Base-by-base conservation (phyloP, 129 eudicot genomes). In the Artemisia tridentata region DNA sequence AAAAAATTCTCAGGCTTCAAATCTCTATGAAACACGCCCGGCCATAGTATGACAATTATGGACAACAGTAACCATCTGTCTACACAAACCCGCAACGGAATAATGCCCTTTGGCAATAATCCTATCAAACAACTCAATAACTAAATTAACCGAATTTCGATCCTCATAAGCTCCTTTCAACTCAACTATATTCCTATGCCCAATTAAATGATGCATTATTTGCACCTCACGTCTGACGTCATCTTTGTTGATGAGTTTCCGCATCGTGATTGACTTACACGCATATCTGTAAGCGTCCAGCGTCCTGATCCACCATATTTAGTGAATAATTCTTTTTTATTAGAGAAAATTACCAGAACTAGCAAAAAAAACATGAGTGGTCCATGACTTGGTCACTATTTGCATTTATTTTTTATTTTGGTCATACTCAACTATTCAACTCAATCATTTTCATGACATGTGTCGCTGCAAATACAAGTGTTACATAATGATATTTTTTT, bases 41-140 rank as follows among this genome's bases (percentile, higher is more conserved):
- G 95, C 96, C 98, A 92, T 92, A 4, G 95, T 81, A 62, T 92
- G 98, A 51, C 98, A 92, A 16, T 84, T 76, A 74, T 92, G 91
- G 74, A 92, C 96, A 66, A 92, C 96, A 19, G 92, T 85, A 20
- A 92, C 96, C 56, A 92, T 89, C 96, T 92, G 95, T 52, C 96
- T 67, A 77, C 89, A 89, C 65, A 89, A 46, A 20, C 49, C 80
- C 2, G 96, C 98, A 7, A 96, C 96, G 0, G 98, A 92, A 67
- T 92, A 92, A 67, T 92, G 98, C 6, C 98, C 98, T 73, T 87
- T 92, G 16, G 95, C 90, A 46, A 92, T 89, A 62, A 92, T 92
- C 86, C 96, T 86, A 77, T 92, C 96, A 56, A 92, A 92, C 0
- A 92, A 89, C 74, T 92, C 96, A 96, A 89, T 89, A 18, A 89